Conservation (phyloP, 768 basidiomycete species). For the Boletus sensibilis region DNA sequence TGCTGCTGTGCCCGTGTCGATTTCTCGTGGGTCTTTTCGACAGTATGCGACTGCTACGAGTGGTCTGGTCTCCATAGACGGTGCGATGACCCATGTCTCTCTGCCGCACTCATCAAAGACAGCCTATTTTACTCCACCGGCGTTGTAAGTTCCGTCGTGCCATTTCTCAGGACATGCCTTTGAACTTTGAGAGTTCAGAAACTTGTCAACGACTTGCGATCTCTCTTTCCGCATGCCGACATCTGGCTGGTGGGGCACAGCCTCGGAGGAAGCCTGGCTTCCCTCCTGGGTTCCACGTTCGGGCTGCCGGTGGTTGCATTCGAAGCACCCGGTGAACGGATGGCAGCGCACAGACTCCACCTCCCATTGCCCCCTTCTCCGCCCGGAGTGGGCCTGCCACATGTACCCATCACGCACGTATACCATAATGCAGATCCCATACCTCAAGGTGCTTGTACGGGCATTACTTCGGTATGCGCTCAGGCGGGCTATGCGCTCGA, state of each 20-base stretch:
- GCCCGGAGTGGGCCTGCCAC: conserved; percentile 11
- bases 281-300: conserved; percentile 62
- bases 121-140: conserved; percentile 92
- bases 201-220: conserved; percentile 56
- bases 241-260: conserved; percentile 65
- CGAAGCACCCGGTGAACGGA: conserved; percentile 62
- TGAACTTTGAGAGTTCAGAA: conserved; percentile 35
- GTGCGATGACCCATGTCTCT: conserved; percentile 81
- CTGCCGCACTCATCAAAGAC: conserved; percentile 80
- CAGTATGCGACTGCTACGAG: conserved; percentile 84
- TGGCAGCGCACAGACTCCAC: conserved; percentile 60
- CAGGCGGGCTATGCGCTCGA: conserved; percentile 67
- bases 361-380: conserved; percentile 51
- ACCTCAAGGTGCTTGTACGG: conserved; percentile 57
- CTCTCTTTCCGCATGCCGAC: conserved; percentile 55
- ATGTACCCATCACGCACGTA: conserved; percentile 43
- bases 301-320: conserved; percentile 64
- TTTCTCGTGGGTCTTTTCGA: conserved; percentile 79
- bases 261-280: conserved; percentile 64
- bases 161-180: not conserved
- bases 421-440: conserved; percentile 75
- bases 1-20: conserved; percentile 94
- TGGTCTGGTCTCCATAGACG: conserved; percentile 51
- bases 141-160: conserved; percentile 51
- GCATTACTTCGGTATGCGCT: conserved; percentile 50